These are phyloP conservation scores for Daldinia caldariorum DNA, from an alignment of 495 filamentous ascomycete species.

Conservation along the genomic window DNA sequence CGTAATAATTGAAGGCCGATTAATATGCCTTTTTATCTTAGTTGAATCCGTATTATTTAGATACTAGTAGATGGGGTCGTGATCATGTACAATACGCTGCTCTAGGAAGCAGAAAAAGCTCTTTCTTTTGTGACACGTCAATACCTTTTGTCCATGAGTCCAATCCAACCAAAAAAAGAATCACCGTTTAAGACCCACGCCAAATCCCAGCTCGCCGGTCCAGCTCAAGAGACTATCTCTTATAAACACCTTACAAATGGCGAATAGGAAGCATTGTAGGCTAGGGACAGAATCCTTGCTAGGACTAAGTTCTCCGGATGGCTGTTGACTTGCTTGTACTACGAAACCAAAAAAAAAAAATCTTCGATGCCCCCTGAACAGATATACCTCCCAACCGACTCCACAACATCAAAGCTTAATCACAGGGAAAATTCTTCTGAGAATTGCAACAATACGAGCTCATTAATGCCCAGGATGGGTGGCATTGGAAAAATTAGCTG, in stretches of 20 bases:
- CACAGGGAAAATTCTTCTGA: not conserved
- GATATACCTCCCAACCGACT: not conserved
- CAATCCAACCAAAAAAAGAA: constrained; percentile 5
- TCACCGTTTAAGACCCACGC: not conserved
- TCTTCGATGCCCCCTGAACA: not conserved
- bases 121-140: constrained; percentile 16
- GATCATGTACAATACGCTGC: constrained; percentile 7
- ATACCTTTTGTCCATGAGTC: constrained; percentile 5
- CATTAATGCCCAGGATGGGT: not conserved
- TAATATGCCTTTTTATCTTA: not conserved
- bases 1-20: not conserved
- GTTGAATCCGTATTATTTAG: not conserved
- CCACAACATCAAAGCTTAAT: not conserved
- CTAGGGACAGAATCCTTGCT: not conserved
- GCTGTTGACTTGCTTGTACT: constrained; percentile 1
- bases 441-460: constrained; percentile 3
- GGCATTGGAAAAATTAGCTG: not conserved
- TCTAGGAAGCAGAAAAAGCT: not conserved
- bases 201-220: not conserved
- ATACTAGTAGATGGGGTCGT: constrained; percentile 1
- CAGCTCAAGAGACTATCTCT: not conserved
- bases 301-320: not conserved
- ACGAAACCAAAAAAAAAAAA: constrained; percentile 7
- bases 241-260: not conserved
- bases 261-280: not conserved